Conservation (phyloP, 2,329 filamentous ascomycete genomes). For the Trichoderma pleuroti region DNA sequence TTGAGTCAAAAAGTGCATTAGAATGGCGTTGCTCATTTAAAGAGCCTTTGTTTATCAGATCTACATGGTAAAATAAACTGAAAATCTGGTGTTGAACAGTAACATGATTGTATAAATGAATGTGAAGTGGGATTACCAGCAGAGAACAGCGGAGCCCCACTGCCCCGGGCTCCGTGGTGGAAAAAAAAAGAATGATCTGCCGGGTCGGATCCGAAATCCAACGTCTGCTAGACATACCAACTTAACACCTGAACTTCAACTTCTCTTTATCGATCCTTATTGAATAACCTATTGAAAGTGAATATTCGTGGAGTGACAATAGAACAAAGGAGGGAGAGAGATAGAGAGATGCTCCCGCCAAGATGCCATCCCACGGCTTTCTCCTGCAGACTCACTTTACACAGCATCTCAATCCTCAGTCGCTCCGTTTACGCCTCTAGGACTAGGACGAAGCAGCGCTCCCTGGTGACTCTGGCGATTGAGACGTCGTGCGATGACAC, state of each 20-base stretch:
- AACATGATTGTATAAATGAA: neutral
- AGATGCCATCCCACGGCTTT: neutral
- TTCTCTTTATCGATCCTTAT: neutral
- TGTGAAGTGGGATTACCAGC: neutral
- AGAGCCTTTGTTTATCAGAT: neutral
- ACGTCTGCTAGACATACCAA: neutral
- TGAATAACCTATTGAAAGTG: neutral
- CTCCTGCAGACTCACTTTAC: neutral
- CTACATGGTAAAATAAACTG: neutral
- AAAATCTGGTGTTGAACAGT: neutral
- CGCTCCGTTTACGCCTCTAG: neutral
- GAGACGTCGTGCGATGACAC: slow-evolving; percentile 92
- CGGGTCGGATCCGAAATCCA: neutral
- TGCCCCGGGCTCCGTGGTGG: neutral
- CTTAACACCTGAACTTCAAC: neutral
- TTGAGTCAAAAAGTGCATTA: neutral
- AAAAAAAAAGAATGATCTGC: neutral
- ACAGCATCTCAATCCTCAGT: neutral
- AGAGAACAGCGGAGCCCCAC: neutral
- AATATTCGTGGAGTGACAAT: neutral
- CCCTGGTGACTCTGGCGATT: slow-evolving; percentile 64
- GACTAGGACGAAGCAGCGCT: slow-evolving; percentile 16
- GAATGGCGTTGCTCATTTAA: neutral
- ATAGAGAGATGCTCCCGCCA: neutral
- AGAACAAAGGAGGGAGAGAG: neutral